A percentile compares a stretch with the other conserved stretches of the same genome.
Evolutionary conservation across 495 filamentous ascomycete genomes (phyloP).

Genomic region (Neurospora sp.): DNA sequence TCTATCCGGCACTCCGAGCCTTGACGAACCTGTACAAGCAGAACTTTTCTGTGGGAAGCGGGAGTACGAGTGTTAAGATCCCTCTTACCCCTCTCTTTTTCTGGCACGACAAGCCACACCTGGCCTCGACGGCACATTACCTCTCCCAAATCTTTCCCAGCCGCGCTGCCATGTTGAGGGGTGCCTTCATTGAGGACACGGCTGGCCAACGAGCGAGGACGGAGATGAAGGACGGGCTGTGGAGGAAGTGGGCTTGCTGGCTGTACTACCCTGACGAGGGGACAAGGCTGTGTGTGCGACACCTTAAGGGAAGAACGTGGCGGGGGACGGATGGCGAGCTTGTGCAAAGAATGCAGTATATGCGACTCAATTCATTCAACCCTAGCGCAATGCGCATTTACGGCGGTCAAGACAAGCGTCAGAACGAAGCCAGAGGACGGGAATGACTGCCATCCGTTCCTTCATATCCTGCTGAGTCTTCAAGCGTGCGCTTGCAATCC

Average conservation of each 20-base stretch:
- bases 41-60: conserved; percentile 9
- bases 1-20: conserved; percentile 22
- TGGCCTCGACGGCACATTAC: conserved; percentile 34
- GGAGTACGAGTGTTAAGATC: conserved; percentile 8
- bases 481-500: neutral
- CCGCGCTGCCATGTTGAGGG: conserved; percentile 28
- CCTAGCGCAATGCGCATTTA: neutral
- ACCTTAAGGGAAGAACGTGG: conserved; percentile 36
- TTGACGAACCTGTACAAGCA: conserved; percentile 29
- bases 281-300: conserved; percentile 25
- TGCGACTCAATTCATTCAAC: conserved; percentile 9
- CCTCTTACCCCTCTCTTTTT: conserved; percentile 39
- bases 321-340: conserved; percentile 24
- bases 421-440: neutral
- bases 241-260: conserved; percentile 39
- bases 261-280: conserved; percentile 36
- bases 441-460: neutral
- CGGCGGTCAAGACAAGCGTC: neutral
- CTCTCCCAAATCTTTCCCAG: conserved; percentile 30
- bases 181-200: conserved; percentile 38
- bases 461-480: neutral
- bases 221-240: conserved; percentile 38
- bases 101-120: conserved; percentile 41
- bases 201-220: conserved; percentile 34
- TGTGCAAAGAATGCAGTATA: conserved; percentile 17